Base-by-base conservation (phyloP, 2,329 filamentous ascomycete species). In the Pseudogymnoascus sp. region DNA sequence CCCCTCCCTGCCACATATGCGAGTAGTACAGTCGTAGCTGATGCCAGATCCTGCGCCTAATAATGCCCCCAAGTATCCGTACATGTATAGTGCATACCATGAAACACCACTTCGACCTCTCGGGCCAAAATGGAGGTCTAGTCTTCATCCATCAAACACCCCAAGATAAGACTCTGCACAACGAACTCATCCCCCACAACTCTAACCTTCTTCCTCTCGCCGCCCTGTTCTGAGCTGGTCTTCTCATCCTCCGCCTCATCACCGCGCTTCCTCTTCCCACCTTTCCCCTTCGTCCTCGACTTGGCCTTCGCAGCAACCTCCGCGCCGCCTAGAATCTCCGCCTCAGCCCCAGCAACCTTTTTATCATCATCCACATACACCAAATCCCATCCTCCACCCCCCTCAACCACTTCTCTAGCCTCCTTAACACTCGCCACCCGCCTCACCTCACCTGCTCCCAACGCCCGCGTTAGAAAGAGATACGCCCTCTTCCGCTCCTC, bases 131-230 rank as follows among this genome's bases (percentile, higher is more conserved):
- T 21, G 13, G 5, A 9, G 37, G 57, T 5, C 17, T 40, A 59
- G 0, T 59, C 57, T 13, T 59, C 57, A 40, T 59, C 57, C 57
- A 39, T 40, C 35, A 59, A 39, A 59, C 57, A 59, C 0, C 92
- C 93, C 59, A 96, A 73, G 65, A 99, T 97, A 63, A 97, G 77
- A 73, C 92, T 97, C 78, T 99, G 93, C 61, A 96, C 86, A 21
- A 97, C 85, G 71, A 93, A 85, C 74, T 97, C 93, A 72, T 95
- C 88, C 61, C 86, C 88, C 60, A 96, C 82, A 47, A 94, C 81
- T 64, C 81, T 82, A 37, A 92, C 78, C 63, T 75, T 81, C 67
- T 80, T 78, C 10, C 79, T 76, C 44, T 75, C 69, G 13, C 75
- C 70, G 29, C 71, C 68, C 17, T 73, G 64, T 37, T 69, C 72